These are phyloP conservation scores for Zasmidium cellare DNA, from an alignment of 2,329 filamentous ascomycete genomes.

Conservation along the genomic window DNA sequence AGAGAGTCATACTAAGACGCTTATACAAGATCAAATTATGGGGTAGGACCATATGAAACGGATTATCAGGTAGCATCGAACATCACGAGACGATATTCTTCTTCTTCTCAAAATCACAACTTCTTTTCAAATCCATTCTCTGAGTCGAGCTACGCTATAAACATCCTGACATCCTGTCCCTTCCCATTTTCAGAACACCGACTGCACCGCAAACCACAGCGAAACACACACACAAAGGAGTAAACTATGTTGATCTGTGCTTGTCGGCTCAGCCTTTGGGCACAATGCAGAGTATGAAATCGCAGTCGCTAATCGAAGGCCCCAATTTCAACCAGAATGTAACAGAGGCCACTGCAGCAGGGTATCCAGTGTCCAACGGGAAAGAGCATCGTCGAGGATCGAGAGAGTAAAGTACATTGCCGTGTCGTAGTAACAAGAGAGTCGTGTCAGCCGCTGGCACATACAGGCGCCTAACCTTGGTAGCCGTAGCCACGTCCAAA, in stretches of 20 bases:
- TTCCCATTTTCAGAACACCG: background rate
- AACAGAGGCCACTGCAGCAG: background rate
- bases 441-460: background rate
- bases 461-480: conserved; percentile 49
- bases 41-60: too few species aligned
- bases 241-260: background rate
- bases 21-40: too few species aligned
- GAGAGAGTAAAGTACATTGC: background rate
- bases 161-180: background rate
- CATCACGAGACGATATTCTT: too few species aligned
- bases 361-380: background rate
- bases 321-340: background rate
- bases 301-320: background rate
- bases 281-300: background rate
- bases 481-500: conserved; percentile 60
- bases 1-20: too few species aligned
- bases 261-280: background rate
- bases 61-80: too few species aligned
- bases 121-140: background rate
- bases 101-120: background rate
- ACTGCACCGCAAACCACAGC: background rate
- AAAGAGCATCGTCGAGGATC: background rate
- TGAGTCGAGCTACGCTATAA: background rate
- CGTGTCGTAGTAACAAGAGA: background rate
- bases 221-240: background rate